Base-by-base conservation (phyloP, 345 rosid genomes). In the Clarkia xantiana region DNA sequence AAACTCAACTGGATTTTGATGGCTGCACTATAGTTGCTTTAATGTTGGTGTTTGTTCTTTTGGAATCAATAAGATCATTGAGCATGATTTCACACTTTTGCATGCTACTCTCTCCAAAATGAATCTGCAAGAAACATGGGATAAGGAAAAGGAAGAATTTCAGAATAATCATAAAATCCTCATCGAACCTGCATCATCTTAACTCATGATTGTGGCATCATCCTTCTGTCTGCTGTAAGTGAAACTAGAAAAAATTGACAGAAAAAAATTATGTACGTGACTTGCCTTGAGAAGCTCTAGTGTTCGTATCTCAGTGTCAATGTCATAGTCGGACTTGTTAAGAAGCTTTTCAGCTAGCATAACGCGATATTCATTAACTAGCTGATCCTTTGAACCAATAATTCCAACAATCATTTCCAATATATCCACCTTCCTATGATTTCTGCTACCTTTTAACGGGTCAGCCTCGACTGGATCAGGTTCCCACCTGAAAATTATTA, bases 271-370 rank as follows among this genome's bases (percentile, higher is more conserved):
- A n/a, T 25, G n/a, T 2, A 6, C 39, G 56, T 38, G 58, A 61
- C 71, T 44, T 61, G 47, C 98, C 93, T 91, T 91, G 55, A 91
- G 98, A 69, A 91, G 96, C 73, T 91, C 98, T n/a, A 84, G 66
- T 50, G 96, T 86, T 54, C 89, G 85, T 68, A 86, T 84, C 65
- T 91, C 96, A 11, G 83, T 67, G 66, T 86, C 94, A 55, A 91
- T 91, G 58, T 86, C 96, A 63, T 91, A 86, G 63, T 84, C 98
- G 47, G 83, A 79, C 65, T 91, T 91, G 72, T 80, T 86, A 53
- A 91, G 83, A 71, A 91, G 96, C 77, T 91, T 86, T 60, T 86
- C 96, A 64, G 96, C 96, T 22, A 91, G 81, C 93, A 91, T 86
- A 47, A 86, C 79, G 45, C 94, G 86, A 65, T 86, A 91, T 72